Evolutionary conservation across 2,329 filamentous ascomycete species (phyloP), one percentile per base, ranked within the genome.

Genomic region (Raffaelea arxii): DNA sequence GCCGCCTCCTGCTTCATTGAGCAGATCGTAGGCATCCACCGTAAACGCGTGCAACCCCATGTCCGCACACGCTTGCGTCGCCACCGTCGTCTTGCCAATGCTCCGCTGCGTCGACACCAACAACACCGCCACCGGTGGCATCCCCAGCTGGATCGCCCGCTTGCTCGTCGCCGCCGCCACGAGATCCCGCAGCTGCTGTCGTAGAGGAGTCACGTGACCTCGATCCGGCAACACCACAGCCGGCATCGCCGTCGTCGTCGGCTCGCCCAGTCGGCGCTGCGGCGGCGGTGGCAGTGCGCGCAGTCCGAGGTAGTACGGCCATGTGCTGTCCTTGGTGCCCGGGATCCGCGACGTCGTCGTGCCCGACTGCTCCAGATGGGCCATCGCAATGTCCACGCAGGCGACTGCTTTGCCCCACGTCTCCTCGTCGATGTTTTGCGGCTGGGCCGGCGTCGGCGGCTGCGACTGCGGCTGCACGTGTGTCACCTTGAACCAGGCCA

Each of bases 401-500:
- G 85, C 87, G 35, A 91, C 81, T 1, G 86, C 85, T 12, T 38
- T 16, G 32, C 87, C 88, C 92, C 92, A 98, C 9, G 82, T 69
- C 44, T 86, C 82, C 42, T 82, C 77, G 4, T 76, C 74, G 55
- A 69, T 81, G 55, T 25, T 59, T 12, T 24, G 55, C 51, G 16
- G 51, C 32, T 25, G 19, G 22, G 35, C 21, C 22, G 43, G 32
- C 19, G 41, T 63, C 54, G 68, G 79, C 58, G 45, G 18, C 22
- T 37, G 63, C 55, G 68, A 79, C 58, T 69, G 69, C 6, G 74
- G 66, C 46, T 72, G 71, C 44, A 94, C 82, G 49, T 87, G 84
- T 35, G 84, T 84, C 36, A 98, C 84, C 53, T 82, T 86, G 70
- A 96, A 97, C 92, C 92, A 98, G 7, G 87, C 90, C 19, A 94